phyloP scores from a whole-genome alignment of 2,329 filamentous ascomycete species.

The Microthyrium microscopicum region DNA sequence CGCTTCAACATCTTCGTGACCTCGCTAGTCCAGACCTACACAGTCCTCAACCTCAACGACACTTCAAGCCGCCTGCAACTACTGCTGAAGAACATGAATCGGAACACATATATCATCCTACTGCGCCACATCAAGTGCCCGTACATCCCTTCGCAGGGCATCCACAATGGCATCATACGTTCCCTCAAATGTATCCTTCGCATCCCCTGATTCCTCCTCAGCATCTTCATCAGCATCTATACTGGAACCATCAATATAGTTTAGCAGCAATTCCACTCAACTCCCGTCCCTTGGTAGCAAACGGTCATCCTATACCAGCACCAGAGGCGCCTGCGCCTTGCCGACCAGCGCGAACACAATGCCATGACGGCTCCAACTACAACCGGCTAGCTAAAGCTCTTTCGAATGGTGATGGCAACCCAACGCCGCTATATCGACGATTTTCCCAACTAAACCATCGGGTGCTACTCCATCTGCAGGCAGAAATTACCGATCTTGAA shows the following conservation, averaged over 20 bases:
- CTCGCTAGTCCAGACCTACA: background rate
- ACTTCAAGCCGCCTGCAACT: background rate
- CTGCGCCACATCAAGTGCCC: background rate
- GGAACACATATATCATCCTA: background rate
- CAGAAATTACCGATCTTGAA: conserved; percentile 68
- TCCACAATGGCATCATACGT: background rate
- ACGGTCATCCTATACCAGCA: conserved; percentile 11
- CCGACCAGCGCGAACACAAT: background rate
- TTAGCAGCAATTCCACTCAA: background rate
- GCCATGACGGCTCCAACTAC: conserved; percentile 10
- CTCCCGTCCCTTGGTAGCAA: background rate
- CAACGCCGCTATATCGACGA: conserved; percentile 56
- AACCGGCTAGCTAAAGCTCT: conserved; percentile 13
- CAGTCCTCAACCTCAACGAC: no score
- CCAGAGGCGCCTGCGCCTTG: background rate
- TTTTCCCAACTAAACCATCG: conserved; percentile 75
- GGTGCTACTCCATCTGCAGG: conserved; percentile 65
- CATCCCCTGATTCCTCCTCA: no score
- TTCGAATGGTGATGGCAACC: conserved; percentile 6
- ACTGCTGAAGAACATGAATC: background rate
- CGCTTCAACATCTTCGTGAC: conserved; percentile 15
- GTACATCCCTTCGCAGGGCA: background rate
- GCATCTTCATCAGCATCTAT: no score
- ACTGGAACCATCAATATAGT: no score
- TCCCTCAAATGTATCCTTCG: background rate